phyloP scores from a whole-genome alignment of 805 yeast species.

The Starmerella geochares region DNA sequence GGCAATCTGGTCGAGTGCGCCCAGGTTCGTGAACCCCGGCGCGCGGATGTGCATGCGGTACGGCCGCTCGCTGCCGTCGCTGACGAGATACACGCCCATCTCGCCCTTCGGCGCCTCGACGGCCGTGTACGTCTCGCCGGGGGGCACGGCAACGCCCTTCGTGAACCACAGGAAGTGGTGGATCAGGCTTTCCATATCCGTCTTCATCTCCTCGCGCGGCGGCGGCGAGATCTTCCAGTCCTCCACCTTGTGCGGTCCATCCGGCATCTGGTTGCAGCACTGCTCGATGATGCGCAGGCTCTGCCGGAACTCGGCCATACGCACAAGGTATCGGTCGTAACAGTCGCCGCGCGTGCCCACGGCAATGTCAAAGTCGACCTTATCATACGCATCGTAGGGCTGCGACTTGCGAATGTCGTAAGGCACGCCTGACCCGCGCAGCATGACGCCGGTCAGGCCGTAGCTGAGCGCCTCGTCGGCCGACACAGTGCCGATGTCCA shows the following conservation, averaged over 20 bases:
- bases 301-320: constrained; percentile 90
- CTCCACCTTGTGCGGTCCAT: constrained; percentile 84
- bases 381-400: constrained; percentile 83
- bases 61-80: constrained; percentile 84
- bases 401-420: constrained; percentile 76
- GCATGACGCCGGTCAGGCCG: constrained; percentile 76
- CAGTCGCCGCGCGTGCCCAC: constrained; percentile 85
- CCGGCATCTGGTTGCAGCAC: constrained; percentile 84
- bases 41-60: constrained; percentile 88
- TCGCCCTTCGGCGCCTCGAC: constrained; percentile 95
- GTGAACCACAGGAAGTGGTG: constrained; percentile 82
- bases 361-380: constrained; percentile 76
- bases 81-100: constrained; percentile 81
- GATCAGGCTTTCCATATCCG: constrained; percentile 84
- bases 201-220: constrained; percentile 71
- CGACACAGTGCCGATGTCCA: constrained; percentile 66
- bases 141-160: constrained; percentile 81
- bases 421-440: constrained; percentile 84
- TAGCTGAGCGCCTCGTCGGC: constrained; percentile 83
- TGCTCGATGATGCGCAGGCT: constrained; percentile 80
- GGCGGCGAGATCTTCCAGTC: constrained; percentile 81
- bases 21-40: constrained; percentile 88
- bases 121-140: constrained; percentile 83
- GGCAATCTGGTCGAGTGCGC: constrained; percentile 76
- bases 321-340: constrained; percentile 75